phyloP scores from a whole-genome alignment of 2,329 filamentous ascomycete genomes.

The Exophiala aquamarina region DNA sequence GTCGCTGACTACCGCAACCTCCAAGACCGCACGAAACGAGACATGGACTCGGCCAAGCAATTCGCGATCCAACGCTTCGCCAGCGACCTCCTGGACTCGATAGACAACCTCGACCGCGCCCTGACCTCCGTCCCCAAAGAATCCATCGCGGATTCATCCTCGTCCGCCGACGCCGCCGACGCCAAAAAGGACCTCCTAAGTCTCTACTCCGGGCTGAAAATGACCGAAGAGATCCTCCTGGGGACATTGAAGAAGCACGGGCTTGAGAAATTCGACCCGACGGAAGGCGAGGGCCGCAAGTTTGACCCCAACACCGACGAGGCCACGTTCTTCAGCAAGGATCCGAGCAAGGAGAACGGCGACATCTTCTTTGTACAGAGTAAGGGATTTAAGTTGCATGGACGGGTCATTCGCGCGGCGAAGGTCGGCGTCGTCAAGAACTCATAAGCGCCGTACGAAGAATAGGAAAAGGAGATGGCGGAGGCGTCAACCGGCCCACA shows the following conservation, averaged over 20 bases:
- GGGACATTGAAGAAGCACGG: constrained; percentile 90
- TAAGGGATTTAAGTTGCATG: constrained; percentile 94
- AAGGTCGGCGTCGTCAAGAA: constrained; percentile 98
- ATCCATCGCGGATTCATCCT: constrained; percentile 58
- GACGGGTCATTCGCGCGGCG: constrained; percentile 81
- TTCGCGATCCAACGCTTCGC: constrained; percentile 95
- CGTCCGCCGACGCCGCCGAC: constrained; percentile 35
- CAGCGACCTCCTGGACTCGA: constrained; percentile 87
- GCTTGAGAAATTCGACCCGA: constrained; percentile 81
- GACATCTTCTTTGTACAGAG: constrained; percentile 89
- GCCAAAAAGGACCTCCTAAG: constrained; percentile 70
- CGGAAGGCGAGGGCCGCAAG: constrained; percentile 65
- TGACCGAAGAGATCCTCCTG: constrained; percentile 90
- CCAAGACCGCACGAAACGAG: constrained; percentile 88
- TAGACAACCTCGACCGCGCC: constrained; percentile 97
- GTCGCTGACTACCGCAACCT: constrained; percentile 98
- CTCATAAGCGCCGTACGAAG: constrained; percentile 37
- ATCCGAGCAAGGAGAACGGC: constrained; percentile 84
- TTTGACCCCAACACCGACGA: constrained; percentile 98
- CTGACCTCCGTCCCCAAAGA: constrained; percentile 74
- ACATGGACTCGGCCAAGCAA: constrained; percentile 81
- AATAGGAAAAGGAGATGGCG: neutral
- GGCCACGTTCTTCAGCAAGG: constrained; percentile 89
- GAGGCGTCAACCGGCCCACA: no score
- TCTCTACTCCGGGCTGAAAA: constrained; percentile 86